Evolutionary conservation across 352 stramenopile species (phyloP).

Genomic region (Globisporangium ultimum): DNA sequence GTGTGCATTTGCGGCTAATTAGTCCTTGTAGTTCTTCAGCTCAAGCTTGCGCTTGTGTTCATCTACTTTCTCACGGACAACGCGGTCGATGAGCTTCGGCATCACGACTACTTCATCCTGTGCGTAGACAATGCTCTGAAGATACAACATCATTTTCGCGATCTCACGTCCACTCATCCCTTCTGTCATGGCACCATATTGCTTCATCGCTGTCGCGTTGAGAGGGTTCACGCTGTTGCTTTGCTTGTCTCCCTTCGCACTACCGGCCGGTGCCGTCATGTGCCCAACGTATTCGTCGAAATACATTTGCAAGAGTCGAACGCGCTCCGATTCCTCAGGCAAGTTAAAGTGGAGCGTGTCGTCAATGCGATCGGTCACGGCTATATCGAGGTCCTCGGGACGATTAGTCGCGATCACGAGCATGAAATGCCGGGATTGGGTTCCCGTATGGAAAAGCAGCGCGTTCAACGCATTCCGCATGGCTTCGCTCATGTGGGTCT

Average conservation of each 20-base stretch:
- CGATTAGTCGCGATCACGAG: constrained; percentile 85
- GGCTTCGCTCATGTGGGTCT: constrained; percentile 82
- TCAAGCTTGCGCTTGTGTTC: constrained; percentile 70
- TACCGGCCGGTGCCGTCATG: constrained; percentile 6
- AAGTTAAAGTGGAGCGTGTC: constrained; percentile 80
- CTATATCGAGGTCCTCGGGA: constrained; percentile 73
- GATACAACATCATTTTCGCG: constrained; percentile 84
- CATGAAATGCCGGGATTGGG: constrained; percentile 72
- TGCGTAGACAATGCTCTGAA: constrained; percentile 80
- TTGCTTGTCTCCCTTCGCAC: background rate
- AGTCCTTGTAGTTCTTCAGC: constrained; percentile 30
- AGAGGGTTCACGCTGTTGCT: constrained; percentile 5
- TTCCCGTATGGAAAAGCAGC: constrained; percentile 77
- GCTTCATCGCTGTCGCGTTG: constrained; percentile 24
- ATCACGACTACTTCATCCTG: constrained; percentile 59
- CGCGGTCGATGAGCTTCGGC: constrained; percentile 45
- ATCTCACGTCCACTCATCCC: constrained; percentile 87
- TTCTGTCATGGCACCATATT: constrained; percentile 55
- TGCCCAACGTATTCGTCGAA: constrained; percentile 55
- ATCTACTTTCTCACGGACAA: constrained; percentile 68
- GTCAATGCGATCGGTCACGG: constrained; percentile 80
- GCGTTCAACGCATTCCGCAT: constrained; percentile 84
- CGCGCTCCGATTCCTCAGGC: constrained; percentile 55
- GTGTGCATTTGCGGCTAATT: background rate
- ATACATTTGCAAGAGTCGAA: constrained; percentile 69